These are phyloP conservation scores for Sporothrix inflata DNA, from an alignment of 2,329 filamentous ascomycete species.

Conservation along the genomic window DNA sequence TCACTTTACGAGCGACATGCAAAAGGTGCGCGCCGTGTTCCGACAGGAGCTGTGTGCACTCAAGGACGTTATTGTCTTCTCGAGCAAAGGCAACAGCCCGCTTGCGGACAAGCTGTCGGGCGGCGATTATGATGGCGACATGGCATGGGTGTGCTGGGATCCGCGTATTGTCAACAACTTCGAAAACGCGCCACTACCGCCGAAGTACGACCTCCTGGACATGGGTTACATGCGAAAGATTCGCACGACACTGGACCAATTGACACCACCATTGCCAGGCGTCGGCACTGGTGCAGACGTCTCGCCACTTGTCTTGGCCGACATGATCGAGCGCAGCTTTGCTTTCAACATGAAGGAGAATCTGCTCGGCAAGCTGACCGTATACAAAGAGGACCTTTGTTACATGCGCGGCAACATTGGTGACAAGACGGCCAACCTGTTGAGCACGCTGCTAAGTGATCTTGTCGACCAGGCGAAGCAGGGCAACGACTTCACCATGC, in stretches of 20 bases:
- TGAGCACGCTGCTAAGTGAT: slow-evolving; percentile 57
- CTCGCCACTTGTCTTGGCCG: slow-evolving; percentile 36
- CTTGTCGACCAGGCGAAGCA: slow-evolving; percentile 64
- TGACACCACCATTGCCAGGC: slow-evolving; percentile 39
- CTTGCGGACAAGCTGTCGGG: slow-evolving; percentile 74
- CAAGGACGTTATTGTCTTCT: slow-evolving; percentile 80
- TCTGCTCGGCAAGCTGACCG: slow-evolving; percentile 66
- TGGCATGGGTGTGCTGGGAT: slow-evolving; percentile 79
- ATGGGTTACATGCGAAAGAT: slow-evolving; percentile 56
- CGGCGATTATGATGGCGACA: slow-evolving; percentile 81
- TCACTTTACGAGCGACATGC: slow-evolving; percentile 71
- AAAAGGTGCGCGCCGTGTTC: slow-evolving; percentile 65
- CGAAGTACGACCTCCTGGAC: slow-evolving; percentile 49
- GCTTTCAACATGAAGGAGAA: slow-evolving; percentile 60
- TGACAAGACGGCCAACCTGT: slow-evolving; percentile 47
- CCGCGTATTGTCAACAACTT: slow-evolving; percentile 67
- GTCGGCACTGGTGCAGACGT: background rate
- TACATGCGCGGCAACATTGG: slow-evolving; percentile 61
- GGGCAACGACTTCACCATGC: slow-evolving; percentile 52
- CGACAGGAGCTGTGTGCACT: slow-evolving; percentile 65
- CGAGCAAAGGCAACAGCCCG: slow-evolving; percentile 61
- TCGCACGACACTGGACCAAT: slow-evolving; percentile 49
- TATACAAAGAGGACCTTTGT: slow-evolving; percentile 63
- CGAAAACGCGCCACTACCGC: slow-evolving; percentile 58
- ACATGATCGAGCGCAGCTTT: slow-evolving; percentile 59